Evolutionary conservation across 805 yeast genomes (phyloP).

Genomic region (Kluyveromyces aestuarii): DNA sequence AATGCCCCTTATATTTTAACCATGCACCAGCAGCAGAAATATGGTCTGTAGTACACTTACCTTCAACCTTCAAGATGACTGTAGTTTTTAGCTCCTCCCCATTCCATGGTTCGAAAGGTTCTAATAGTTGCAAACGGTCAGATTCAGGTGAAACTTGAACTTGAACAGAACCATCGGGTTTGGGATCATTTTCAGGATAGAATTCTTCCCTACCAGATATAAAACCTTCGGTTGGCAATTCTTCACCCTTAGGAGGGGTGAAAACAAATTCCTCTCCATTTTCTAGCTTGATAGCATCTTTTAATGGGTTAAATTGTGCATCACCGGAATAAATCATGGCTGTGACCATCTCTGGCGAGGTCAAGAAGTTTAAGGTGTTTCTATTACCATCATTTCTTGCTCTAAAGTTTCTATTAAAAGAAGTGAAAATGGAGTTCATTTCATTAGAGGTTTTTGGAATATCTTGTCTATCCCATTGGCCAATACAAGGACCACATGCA

Average conservation of each 20-base stretch:
- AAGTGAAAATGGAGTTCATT: slow-evolving; percentile 85
- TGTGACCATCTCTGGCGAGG: slow-evolving; percentile 97
- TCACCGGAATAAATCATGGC: slow-evolving; percentile 95
- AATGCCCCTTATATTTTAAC: slow-evolving; percentile 97
- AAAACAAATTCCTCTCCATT: slow-evolving; percentile 72
- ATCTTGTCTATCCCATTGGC: slow-evolving; percentile 97
- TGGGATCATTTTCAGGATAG: slow-evolving; percentile 65
- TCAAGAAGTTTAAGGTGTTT: slow-evolving; percentile 92
- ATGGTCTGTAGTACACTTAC: slow-evolving; percentile 97
- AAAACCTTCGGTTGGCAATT: slow-evolving; percentile 75
- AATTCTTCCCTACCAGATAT: slow-evolving; percentile 63
- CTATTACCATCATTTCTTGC: slow-evolving; percentile 98
- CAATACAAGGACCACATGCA: slow-evolving; percentile 99
- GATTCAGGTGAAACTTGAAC: slow-evolving; percentile 79
- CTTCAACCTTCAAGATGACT: slow-evolving; percentile 84
- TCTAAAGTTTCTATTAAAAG: slow-evolving; percentile 95
- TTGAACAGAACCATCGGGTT: slow-evolving; percentile 47
- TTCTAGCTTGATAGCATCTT: slow-evolving; percentile 66
- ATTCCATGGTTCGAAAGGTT: slow-evolving; percentile 81
- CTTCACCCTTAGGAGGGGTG: slow-evolving; percentile 72
- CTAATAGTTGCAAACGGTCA: slow-evolving; percentile 83
- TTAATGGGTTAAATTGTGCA: slow-evolving; percentile 83
- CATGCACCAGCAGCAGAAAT: slow-evolving; percentile 98
- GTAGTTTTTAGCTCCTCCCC: slow-evolving; percentile 73
- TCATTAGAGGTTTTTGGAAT: slow-evolving; percentile 54